A percentile compares a stretch with the other conserved stretches of the same genome.
These are phyloP conservation scores for Xerophyta viscosa DNA, from an alignment of 106 monocot genomes.

Conservation along the genomic window DNA sequence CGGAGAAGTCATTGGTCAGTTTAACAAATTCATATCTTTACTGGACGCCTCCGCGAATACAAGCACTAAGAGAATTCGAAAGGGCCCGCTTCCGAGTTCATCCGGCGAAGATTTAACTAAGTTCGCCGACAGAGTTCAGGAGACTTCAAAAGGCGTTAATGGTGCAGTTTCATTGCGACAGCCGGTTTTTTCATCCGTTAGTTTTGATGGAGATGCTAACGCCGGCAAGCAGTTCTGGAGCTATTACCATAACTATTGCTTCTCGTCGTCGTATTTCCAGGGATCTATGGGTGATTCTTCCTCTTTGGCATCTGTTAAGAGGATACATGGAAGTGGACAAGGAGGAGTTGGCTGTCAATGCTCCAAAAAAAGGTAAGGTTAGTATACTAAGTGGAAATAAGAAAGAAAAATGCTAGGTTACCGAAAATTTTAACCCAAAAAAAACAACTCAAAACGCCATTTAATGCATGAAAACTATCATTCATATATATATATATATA, in stretches of 20 bases:
- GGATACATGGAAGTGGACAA: conserved; percentile 4
- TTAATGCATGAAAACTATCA: too few relatives aligned
- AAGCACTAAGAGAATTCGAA: conserved; percentile 8
- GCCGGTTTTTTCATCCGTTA: neutral
- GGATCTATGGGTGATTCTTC: neutral
- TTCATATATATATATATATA: too few relatives aligned
- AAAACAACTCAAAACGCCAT: too few relatives aligned
- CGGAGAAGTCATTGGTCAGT: neutral
- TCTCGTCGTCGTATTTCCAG: conserved; percentile 5
- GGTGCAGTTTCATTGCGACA: neutral
- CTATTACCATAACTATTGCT: too few relatives aligned
- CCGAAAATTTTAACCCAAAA: too few relatives aligned
- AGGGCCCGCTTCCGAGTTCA: conserved; percentile 11
- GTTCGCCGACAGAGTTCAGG: conserved; percentile 1
- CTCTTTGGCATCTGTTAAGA: conserved; percentile 1
- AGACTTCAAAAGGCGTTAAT: too few relatives aligned
- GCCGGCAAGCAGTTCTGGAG: conserved; percentile 4
- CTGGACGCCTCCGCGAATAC: conserved; percentile 6
- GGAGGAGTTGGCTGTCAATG: conserved; percentile 19
- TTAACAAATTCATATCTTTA: conserved; percentile 10
- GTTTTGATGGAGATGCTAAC: neutral
- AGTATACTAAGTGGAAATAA: too few relatives aligned
- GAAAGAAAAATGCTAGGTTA: too few relatives aligned
- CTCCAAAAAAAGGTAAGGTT: conserved; percentile 16
- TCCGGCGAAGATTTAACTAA: neutral